phyloP scores from a whole-genome alignment of 371 early-diverging fungal species.

The Massospora cicadina region DNA sequence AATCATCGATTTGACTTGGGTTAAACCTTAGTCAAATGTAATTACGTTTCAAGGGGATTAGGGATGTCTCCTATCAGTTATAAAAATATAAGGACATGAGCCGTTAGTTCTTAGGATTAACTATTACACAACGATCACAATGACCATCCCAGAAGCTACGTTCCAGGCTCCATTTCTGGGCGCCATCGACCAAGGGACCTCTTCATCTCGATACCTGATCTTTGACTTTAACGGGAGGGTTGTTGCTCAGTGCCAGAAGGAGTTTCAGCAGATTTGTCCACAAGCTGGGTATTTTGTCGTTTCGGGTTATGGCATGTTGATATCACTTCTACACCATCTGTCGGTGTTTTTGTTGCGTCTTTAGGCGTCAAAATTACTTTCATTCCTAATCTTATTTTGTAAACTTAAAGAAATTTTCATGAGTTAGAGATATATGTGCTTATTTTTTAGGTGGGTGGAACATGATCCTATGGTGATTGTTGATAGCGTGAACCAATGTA shows the following conservation, averaged over 20 bases:
- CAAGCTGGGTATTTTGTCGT: slow-evolving; percentile 44
- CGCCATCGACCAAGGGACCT: slow-evolving; percentile 92
- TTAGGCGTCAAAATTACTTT: no score
- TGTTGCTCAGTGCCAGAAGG: slow-evolving; percentile 59
- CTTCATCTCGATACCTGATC: slow-evolving; percentile 80
- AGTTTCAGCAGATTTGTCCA: slow-evolving; percentile 63
- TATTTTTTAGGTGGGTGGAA: slow-evolving; percentile 69
- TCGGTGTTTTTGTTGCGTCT: background rate
- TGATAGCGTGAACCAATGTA: slow-evolving; percentile 46
- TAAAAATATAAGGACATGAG: no score
- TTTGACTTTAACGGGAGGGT: slow-evolving; percentile 64
- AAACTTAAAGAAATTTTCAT: no score
- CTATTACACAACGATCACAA: no score
- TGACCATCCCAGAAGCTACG: background rate
- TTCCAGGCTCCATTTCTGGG: slow-evolving; percentile 39
- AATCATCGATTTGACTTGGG: no score
- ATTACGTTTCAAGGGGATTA: no score
- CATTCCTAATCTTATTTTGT: no score
- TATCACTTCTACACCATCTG: background rate
- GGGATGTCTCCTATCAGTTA: no score
- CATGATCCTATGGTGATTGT: slow-evolving; percentile 70
- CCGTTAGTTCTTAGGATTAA: no score
- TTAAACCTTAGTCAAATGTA: no score
- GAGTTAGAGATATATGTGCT: no score
- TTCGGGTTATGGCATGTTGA: slow-evolving; percentile 6